Evolutionary conservation across 257 asterid genomes (phyloP), one percentile per base, ranked within the genome.

Genomic region (Haberlea rhodopensis): DNA sequence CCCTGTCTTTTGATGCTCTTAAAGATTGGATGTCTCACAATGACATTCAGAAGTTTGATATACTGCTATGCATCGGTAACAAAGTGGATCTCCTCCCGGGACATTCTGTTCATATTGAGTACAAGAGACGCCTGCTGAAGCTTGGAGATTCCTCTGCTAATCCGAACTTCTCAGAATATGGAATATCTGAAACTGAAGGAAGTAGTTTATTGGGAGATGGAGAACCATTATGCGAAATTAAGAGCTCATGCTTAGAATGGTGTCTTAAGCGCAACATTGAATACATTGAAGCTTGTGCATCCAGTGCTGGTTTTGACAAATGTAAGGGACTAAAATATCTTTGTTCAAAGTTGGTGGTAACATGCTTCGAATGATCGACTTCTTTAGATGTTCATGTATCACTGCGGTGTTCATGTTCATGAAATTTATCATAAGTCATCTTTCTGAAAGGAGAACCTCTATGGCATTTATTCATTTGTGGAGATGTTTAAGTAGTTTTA

Each of bases 71-170:
- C 78, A 75, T 92, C 56, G 97, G 97, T 22, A 89, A 92, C 78
- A 92, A 92, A 83, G 94, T 87, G 65, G 99, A 89, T 72, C 97
- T 89, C 78, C 82, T 89, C 78, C 81, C 89, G 32, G 85, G 81
- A 60, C 99, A 92, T 81, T 83, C 94, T n/a, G n/a, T n/a, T n/a
- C n/a, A n/a, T n/a, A n/a, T n/a, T n/a, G n/a, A n/a, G n/a, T n/a
- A n/a, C n/a, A n/a, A n/a, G n/a, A n/a, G n/a, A n/a, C n/a, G n/a
- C n/a, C n/a, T n/a, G n/a, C n/a, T n/a, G n/a, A n/a, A n/a, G n/a
- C n/a, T n/a, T n/a, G n/a, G n/a, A n/a, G n/a, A n/a, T n/a, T n/a
- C n/a, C n/a, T n/a, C n/a, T n/a, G n/a, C n/a, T n/a, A n/a, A n/a
- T n/a, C n/a, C n/a, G n/a, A n/a, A n/a, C n/a, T n/a, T n/a, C n/a